These are phyloP conservation scores for Solanum ossicruentum DNA, from an alignment of 257 asterid species.

Conservation along the genomic window DNA sequence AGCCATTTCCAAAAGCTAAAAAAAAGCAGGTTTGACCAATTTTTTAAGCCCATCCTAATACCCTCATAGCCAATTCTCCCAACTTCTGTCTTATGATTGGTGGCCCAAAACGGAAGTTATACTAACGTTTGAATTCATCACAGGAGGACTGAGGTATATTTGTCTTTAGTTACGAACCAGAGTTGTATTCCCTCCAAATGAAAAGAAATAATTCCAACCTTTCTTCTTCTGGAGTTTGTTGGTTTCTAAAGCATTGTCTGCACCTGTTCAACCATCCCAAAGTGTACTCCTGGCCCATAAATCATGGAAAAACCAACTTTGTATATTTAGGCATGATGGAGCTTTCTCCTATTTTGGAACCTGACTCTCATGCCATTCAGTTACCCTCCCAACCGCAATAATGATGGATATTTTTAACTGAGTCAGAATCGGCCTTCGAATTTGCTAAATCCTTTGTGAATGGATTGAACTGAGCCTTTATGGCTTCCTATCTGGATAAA, in stretches of 20 bases:
- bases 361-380: not conserved
- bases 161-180: not conserved
- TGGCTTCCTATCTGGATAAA: not conserved
- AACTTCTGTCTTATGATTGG: not conserved
- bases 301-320: not conserved
- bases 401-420: not conserved
- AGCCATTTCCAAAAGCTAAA: too few relatives aligned
- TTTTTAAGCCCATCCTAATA: too few relatives aligned
- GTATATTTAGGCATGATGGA: not conserved
- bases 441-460: not conserved
- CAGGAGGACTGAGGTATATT: not conserved
- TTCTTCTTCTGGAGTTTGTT: not conserved
- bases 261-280: not conserved
- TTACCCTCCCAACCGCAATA: not conserved
- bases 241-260: not conserved
- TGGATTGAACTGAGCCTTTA: not conserved
- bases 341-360: not conserved
- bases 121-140: not conserved
- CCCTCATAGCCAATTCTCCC: not conserved
- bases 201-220: not conserved
- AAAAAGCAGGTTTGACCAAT: too few relatives aligned
- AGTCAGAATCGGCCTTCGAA: not conserved
- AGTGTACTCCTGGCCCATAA: not conserved
- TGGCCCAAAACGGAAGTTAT: not conserved
- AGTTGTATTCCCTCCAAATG: not conserved